Base-by-base conservation (phyloP, 129 eudicot species). In the Chrysanthemum lavandulifolium region DNA sequence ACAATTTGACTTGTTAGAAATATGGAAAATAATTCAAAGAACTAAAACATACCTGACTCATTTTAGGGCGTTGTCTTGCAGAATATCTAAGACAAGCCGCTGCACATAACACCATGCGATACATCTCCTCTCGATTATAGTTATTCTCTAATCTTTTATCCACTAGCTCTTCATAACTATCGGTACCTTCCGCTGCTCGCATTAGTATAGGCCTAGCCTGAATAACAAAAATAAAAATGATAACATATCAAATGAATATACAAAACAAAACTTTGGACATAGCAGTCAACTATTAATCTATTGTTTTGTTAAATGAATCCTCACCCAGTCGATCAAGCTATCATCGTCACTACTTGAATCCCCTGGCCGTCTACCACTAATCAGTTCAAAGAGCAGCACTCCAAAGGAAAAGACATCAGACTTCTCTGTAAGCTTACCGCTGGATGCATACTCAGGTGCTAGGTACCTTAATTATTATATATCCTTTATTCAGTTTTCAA, bases 41-140 rank as follows among this genome's bases (percentile, higher is more conserved):
- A 8, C 47, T 43, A n/a, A 1, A 54, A 31, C 58, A 45, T 67
- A 91, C 97, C 96, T 91, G 96, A 65, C 97, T 91, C 97, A 91
- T 91, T 81, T 77, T 91, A 19, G 97, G 93, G 51, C 97, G 96
- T 68, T 86, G 81, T 50, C 84, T 82, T 18, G 93, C 93, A 3
- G 97, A 86, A 79, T 91, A 90, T 65, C 87, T 79, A 72, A 88
- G 82, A 61, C 90, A 86, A 31, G 92, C 87, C 8, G 84, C 88
- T 63, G 97, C 95, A 49, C 87, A 85, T 36, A 81, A 77, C 16
- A 91, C 86, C 91, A 88, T 82, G 48, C 86, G 90, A 47, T 71
- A 18, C 96, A 91, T 88, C 73, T 91, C 87, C 4, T 82, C 81
- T 0, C 67, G 80, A 40, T 86, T 75, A n/a, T 84, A 91, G 61